phyloP scores from a whole-genome alignment of 768 basidiomycete genomes.

The Phaffia tasmanica region DNA sequence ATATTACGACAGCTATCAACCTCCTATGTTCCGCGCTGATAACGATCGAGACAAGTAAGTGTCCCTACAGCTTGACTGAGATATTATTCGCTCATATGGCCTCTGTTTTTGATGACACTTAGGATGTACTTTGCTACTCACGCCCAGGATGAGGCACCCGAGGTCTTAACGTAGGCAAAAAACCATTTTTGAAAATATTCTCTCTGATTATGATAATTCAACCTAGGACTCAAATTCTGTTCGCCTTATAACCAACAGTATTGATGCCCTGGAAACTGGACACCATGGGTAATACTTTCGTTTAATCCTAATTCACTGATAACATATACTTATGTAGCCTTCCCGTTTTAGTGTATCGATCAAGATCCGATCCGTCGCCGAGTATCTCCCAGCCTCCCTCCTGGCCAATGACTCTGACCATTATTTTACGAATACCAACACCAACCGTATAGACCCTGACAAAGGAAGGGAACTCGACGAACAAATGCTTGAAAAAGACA shows the following conservation, averaged over 20 bases:
- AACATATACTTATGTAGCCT: not conserved
- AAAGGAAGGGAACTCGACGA: not conserved
- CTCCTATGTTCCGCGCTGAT: conserved; percentile 7
- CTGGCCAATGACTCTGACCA: not conserved
- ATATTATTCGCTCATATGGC: not conserved
- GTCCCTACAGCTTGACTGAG: not conserved
- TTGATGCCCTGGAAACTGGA: conserved; percentile 6
- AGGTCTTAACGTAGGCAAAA: conserved; percentile 3
- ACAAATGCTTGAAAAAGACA: not conserved
- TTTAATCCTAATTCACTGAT: not conserved
- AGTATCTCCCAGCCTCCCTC: not conserved
- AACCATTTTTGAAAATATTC: not conserved
- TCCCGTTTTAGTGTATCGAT: not conserved
- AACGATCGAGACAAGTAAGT: conserved; percentile 1
- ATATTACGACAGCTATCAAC: not conserved
- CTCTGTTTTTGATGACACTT: not conserved
- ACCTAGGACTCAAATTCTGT: no score
- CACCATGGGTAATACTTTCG: conserved; percentile 8
- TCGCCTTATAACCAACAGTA: not conserved
- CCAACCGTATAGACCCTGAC: not conserved
- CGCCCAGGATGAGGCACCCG: conserved; percentile 1
- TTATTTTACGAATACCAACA: not conserved
- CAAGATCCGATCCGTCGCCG: conserved; percentile 17
- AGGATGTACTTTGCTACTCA: conserved; percentile 16
- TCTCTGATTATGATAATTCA: not conserved